Percentiles rank a stretch among this genome's conserved stretches.
Evolutionary conservation across 2,329 filamentous ascomycete genomes (phyloP).

Genomic region (Boeremia exigua): DNA sequence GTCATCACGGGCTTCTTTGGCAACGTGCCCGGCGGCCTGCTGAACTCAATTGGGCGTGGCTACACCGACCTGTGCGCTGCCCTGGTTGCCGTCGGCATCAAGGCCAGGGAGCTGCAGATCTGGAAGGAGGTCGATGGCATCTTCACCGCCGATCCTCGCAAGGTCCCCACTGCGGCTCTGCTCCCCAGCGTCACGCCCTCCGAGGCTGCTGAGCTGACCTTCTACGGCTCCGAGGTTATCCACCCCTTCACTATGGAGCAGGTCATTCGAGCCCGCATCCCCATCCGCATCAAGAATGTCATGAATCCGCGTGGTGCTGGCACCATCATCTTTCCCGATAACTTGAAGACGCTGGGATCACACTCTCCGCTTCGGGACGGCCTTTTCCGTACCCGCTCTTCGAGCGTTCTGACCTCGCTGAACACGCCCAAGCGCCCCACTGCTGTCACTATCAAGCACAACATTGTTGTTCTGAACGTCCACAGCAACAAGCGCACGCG

Average conservation of each 20-base stretch:
- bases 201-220: slow-evolving; percentile 92
- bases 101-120: slow-evolving; percentile 88
- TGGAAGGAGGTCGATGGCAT: slow-evolving; percentile 99
- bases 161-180: slow-evolving; percentile 91
- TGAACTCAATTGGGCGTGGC: slow-evolving; percentile 90
- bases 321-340: slow-evolving; percentile 83
- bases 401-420: slow-evolving; percentile 52
- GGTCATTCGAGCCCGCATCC: slow-evolving; percentile 76
- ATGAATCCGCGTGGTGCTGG: slow-evolving; percentile 82
- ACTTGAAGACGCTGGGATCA: slow-evolving; percentile 60
- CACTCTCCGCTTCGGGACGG: slow-evolving; percentile 64
- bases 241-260: slow-evolving; percentile 99
- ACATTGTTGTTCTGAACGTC: slow-evolving; percentile 96
- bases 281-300: slow-evolving; percentile 90
- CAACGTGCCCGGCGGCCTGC: slow-evolving; percentile 85
- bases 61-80: slow-evolving; percentile 98
- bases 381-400: slow-evolving; percentile 56
- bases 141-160: slow-evolving; percentile 83
- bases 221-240: slow-evolving; percentile 82
- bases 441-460: slow-evolving; percentile 94
- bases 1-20: slow-evolving; percentile 90
- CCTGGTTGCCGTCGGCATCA: slow-evolving; percentile 85
- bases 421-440: slow-evolving; percentile 59
- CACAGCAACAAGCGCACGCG: slow-evolving; percentile 97
- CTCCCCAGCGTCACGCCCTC: slow-evolving; percentile 87